A percentile compares a stretch with the other conserved stretches of the same genome.
Conservation (phyloP, 805 yeast genomes). For the Metschnikowia peoriensis region DNA sequence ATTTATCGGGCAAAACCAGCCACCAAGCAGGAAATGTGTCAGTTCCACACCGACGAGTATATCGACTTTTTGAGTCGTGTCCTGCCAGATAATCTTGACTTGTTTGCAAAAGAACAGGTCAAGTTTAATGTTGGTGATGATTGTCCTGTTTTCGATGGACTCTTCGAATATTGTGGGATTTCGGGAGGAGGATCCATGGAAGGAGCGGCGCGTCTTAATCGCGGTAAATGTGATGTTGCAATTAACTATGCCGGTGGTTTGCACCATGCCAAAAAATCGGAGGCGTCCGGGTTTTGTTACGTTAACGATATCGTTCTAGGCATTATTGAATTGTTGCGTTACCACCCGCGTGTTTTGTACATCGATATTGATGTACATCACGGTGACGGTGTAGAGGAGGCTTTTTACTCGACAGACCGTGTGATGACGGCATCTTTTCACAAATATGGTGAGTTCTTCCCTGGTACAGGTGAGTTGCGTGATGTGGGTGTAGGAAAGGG, state of each 20-base stretch:
- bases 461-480: slow-evolving; percentile 86
- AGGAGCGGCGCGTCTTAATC: slow-evolving; percentile 78
- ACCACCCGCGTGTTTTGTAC: slow-evolving; percentile 82
- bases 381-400: slow-evolving; percentile 95
- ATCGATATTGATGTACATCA: slow-evolving; percentile 91
- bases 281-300: slow-evolving; percentile 89
- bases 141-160: slow-evolving; percentile 80
- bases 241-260: slow-evolving; percentile 93
- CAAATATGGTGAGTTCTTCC: slow-evolving; percentile 90
- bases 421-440: slow-evolving; percentile 91
- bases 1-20: slow-evolving; percentile 97
- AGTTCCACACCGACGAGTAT: slow-evolving; percentile 97
- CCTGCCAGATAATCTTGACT: slow-evolving; percentile 86
- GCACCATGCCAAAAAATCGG: slow-evolving; percentile 89
- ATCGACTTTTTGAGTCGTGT: slow-evolving; percentile 88
- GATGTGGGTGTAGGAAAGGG: slow-evolving; percentile 86
- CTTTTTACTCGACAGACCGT: slow-evolving; percentile 86
- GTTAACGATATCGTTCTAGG: slow-evolving; percentile 88
- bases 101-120: slow-evolving; percentile 82
- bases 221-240: slow-evolving; percentile 86
- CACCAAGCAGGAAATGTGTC: slow-evolving; percentile 96
- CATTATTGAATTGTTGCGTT: slow-evolving; percentile 71
- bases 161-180: slow-evolving; percentile 72
- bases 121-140: slow-evolving; percentile 92
- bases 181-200: slow-evolving; percentile 90